These are phyloP conservation scores for Dactylorhiza incarnata DNA, from an alignment of 106 monocot genomes.

Conservation along the genomic window DNA sequence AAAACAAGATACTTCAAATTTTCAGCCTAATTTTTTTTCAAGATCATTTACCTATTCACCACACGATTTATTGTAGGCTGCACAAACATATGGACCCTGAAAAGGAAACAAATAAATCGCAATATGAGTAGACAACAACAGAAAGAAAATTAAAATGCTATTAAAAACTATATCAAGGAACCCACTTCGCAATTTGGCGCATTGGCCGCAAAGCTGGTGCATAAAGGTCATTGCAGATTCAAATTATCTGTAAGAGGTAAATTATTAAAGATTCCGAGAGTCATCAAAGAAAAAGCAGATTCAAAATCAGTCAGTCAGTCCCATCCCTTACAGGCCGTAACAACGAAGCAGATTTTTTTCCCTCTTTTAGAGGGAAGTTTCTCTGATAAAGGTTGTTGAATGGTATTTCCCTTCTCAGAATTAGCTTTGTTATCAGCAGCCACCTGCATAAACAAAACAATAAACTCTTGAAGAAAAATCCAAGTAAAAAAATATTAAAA, in stretches of 20 bases:
- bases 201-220: slow-evolving; percentile 85
- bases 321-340: slow-evolving; percentile 71
- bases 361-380: slow-evolving; percentile 47
- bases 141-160: neutral
- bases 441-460: slow-evolving; percentile 37
- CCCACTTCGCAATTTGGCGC: slow-evolving; percentile 95
- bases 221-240: slow-evolving; percentile 99
- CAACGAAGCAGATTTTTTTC: slow-evolving; percentile 33
- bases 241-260: slow-evolving; percentile 62
- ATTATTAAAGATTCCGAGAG: neutral
- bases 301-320: neutral
- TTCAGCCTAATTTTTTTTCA: neutral
- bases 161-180: slow-evolving; percentile 5
- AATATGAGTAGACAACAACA: neutral
- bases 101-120: slow-evolving; percentile 11
- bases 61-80: slow-evolving; percentile 84
- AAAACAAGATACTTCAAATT: neutral
- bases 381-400: slow-evolving; percentile 24
- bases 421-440: slow-evolving; percentile 62
- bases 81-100: slow-evolving; percentile 84
- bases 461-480: neutral
- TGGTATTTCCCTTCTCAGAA: slow-evolving; percentile 27
- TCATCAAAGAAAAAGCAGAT: slow-evolving; percentile 4
- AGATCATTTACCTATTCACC: slow-evolving; percentile 71
- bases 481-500: neutral